Base-by-base conservation (phyloP, 257 asterid genomes). In the Agastache rugosa region DNA sequence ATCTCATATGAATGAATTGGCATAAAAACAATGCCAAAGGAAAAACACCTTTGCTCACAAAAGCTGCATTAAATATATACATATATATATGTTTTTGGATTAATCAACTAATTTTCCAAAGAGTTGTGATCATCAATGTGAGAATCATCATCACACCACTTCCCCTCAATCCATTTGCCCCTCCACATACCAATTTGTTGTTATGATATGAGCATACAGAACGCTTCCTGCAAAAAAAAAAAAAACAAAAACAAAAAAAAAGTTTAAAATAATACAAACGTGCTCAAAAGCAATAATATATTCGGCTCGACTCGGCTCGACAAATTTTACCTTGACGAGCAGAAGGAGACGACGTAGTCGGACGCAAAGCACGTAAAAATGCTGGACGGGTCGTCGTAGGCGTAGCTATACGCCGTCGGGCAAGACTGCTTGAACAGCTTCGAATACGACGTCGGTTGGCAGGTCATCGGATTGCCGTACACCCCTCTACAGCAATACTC, bases 331-430 rank as follows among this genome's bases (percentile, higher is more conserved):
- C 96, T 92, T 20, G 89, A 34, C 0, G 87, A 78, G 83, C 99
- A 94, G 77, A 94, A 94, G 11, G 97, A 78, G 19, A 94, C 56
- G 8, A 87, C 87, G 59, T 94, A 94, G 39, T 94, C 97, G 0
- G 95, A 23, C 0, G 86, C 92, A 0, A 87, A 60, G 76, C 98
- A 94, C 0, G 90, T 88, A 53, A 87, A 94, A 10, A 93, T 85
- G 42, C 98, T 93, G 5, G 88, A 74, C 1, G 97, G 98, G 45
- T 93, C 98, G 75, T 94, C 98, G 61, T 94, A 94, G 0, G 98
- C 98, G 20, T 94, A 94, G 73, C 98, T 94, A 74, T 94, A 94
- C 17, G 97, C 90, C 10, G 82, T 37, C 0, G 99, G 97, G 78
- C 99, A 94, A 0, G 90, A 92, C 27, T 86, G 51, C 81, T 94